These are phyloP conservation scores for Cyberlindnera mrakii DNA, from an alignment of 805 yeast genomes.

Conservation along the genomic window DNA sequence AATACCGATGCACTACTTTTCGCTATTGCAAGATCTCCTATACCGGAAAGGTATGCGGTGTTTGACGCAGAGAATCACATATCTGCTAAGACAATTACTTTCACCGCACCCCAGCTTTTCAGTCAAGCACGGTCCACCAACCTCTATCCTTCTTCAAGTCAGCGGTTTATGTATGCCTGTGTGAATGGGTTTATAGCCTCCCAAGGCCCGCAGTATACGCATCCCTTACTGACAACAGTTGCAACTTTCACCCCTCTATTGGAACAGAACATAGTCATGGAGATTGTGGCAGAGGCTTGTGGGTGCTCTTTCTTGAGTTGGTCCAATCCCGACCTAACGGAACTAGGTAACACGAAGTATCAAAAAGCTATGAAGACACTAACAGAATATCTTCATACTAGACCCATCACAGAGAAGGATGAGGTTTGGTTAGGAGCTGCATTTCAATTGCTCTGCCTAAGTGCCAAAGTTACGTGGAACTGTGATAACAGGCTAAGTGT, in stretches of 20 bases:
- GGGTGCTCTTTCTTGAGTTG: conserved; percentile 34
- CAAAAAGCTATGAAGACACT: conserved; percentile 20
- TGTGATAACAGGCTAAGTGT: conserved; percentile 9
- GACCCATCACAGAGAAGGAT: conserved; percentile 1
- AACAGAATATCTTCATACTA: neutral
- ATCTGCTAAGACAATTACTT: no score
- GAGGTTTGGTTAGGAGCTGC: conserved; percentile 38
- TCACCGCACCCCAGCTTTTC: neutral
- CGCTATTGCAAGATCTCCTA: neutral
- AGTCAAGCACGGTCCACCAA: neutral
- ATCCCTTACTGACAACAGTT: conserved; percentile 32
- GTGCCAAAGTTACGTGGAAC: conserved; percentile 28
- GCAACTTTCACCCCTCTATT: conserved; percentile 35
- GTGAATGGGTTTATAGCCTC: conserved; percentile 34
- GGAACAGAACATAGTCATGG: conserved; percentile 22
- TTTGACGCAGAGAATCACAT: neutral
- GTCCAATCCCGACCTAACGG: conserved; percentile 23
- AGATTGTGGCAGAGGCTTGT: conserved; percentile 33
- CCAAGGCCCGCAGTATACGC: conserved; percentile 36
- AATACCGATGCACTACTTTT: neutral
- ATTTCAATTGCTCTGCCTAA: conserved; percentile 31
- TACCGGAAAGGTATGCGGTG: neutral
- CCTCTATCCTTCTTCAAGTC: neutral
- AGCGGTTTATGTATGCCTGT: conserved; percentile 23
- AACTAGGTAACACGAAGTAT: conserved; percentile 20